Percentiles rank a stretch among this genome's conserved stretches.
These are phyloP conservation scores for Termitomyces heimii DNA, from an alignment of 768 basidiomycete genomes.

Conservation along the genomic window DNA sequence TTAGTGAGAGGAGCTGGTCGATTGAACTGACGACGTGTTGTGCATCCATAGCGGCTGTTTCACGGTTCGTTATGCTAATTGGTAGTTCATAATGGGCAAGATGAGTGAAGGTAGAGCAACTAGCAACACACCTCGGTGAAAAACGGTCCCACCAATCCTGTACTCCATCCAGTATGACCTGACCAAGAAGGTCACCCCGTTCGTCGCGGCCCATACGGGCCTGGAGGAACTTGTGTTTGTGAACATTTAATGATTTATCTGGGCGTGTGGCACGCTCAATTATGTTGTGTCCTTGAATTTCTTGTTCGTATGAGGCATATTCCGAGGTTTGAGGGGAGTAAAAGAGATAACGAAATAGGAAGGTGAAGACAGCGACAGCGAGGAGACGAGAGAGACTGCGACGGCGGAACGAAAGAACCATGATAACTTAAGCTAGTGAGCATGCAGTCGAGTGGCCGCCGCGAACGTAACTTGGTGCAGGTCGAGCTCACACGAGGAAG, in stretches of 20 bases:
- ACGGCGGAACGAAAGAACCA: conserved; percentile 41
- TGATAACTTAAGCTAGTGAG: conserved; percentile 8
- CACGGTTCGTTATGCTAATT: conserved; percentile 66
- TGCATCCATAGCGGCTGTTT: conserved; percentile 84
- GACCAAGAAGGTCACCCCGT: conserved; percentile 71
- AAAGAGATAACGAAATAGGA: conserved; percentile 30
- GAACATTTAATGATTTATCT: conserved; percentile 83
- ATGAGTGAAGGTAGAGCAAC: background rate
- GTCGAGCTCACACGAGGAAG: background rate
- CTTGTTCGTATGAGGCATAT: conserved; percentile 30
- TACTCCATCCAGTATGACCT: conserved; percentile 70
- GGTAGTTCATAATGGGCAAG: background rate
- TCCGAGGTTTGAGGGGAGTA: conserved; percentile 29
- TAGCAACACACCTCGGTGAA: conserved; percentile 73
- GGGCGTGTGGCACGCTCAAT: conserved; percentile 48
- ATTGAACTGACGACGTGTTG: conserved; percentile 87
- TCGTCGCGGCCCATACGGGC: conserved; percentile 84
- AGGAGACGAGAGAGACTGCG: conserved; percentile 42
- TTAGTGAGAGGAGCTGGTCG: conserved; percentile 90
- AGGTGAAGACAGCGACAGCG: conserved; percentile 23
- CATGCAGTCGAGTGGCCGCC: background rate
- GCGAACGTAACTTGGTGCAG: background rate
- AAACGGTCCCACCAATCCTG: conserved; percentile 90
- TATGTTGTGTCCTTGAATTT: conserved; percentile 47
- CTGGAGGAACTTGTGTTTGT: conserved; percentile 85